Evolutionary conservation across 805 yeast species (phyloP).

Genomic region (Wickerhamomyces alni): DNA sequence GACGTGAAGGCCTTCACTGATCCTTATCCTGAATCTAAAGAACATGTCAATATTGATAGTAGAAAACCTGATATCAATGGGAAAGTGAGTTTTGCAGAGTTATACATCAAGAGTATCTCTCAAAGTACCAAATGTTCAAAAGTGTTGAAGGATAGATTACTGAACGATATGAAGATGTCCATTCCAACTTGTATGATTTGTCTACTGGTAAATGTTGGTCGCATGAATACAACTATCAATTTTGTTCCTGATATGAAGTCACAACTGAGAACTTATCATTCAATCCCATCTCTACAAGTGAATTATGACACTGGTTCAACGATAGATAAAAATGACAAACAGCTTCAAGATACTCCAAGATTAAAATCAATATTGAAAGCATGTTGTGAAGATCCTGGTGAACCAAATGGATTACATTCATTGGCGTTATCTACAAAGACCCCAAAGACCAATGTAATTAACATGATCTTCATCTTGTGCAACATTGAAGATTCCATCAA

Average conservation of each 20-base stretch:
- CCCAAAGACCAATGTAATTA: slow-evolving; percentile 61
- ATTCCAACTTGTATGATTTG: slow-evolving; percentile 76
- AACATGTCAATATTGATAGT: slow-evolving; percentile 24
- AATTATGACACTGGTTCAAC: slow-evolving; percentile 36
- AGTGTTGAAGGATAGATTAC: slow-evolving; percentile 70
- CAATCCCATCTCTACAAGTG: slow-evolving; percentile 84
- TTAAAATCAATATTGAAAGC: slow-evolving; percentile 85
- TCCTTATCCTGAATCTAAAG: slow-evolving; percentile 40
- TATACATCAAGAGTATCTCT: slow-evolving; percentile 76
- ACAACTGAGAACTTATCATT: slow-evolving; percentile 86
- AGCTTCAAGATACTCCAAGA: slow-evolving; percentile 91
- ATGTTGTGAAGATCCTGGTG: slow-evolving; percentile 64
- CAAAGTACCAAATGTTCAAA: slow-evolving; percentile 80
- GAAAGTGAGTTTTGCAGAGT: slow-evolving; percentile 71
- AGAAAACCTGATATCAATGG: slow-evolving; percentile 32
- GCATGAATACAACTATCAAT: slow-evolving; percentile 92
- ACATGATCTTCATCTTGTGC: slow-evolving; percentile 68
- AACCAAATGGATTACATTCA: slow-evolving; percentile 42
- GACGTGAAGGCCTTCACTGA: slow-evolving; percentile 62
- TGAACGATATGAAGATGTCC: slow-evolving; percentile 56
- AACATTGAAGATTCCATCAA: slow-evolving; percentile 53
- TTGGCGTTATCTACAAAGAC: slow-evolving; percentile 30
- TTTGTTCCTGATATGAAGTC: slow-evolving; percentile 95
- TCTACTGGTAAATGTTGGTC: slow-evolving; percentile 81
- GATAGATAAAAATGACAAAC: slow-evolving; percentile 50